phyloP scores from a whole-genome alignment of 2,329 filamentous ascomycete species.

The Hortaea werneckii region DNA sequence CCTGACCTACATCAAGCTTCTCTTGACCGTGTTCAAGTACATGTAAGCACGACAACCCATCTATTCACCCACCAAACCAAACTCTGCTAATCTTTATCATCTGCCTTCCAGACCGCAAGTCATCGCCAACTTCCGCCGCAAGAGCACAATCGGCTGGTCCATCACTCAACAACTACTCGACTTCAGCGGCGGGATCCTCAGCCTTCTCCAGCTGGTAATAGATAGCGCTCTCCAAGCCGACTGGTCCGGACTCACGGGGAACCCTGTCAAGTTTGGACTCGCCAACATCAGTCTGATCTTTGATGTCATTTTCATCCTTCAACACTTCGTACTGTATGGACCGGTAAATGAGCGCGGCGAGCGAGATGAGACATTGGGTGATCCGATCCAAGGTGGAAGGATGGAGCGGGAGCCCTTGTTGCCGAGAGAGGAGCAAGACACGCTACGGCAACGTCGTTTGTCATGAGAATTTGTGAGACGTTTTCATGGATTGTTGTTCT shows the following conservation, averaged over 20 bases:
- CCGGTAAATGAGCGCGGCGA: slow-evolving; percentile 14
- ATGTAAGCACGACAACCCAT: slow-evolving; percentile 28
- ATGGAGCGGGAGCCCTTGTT: slow-evolving; percentile 1
- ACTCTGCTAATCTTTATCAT: too few species aligned
- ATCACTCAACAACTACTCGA: slow-evolving; percentile 66
- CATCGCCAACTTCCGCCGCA: slow-evolving; percentile 70
- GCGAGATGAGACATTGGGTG: not conserved
- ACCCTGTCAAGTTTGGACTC: slow-evolving; percentile 80
- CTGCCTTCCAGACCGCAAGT: slow-evolving; percentile 56
- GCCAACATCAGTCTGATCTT: slow-evolving; percentile 80
- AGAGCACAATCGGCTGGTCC: slow-evolving; percentile 73
- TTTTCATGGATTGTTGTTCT: too few species aligned
- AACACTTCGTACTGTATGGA: slow-evolving; percentile 76
- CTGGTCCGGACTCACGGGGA: slow-evolving; percentile 85
- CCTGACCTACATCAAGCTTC: slow-evolving; percentile 77
- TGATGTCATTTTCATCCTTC: slow-evolving; percentile 73
- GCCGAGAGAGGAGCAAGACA: not conserved
- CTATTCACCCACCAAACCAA: too few species aligned
- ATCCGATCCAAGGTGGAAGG: not conserved
- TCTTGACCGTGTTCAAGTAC: slow-evolving; percentile 87
- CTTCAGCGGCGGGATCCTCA: slow-evolving; percentile 69
- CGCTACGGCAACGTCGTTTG: too few species aligned
- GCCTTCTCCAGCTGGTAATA: slow-evolving; percentile 68
- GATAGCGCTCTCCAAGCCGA: slow-evolving; percentile 77
- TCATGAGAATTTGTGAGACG: too few species aligned